Base-by-base conservation (phyloP, 2,329 filamentous ascomycete species). In the Stemphylium lycopersici region DNA sequence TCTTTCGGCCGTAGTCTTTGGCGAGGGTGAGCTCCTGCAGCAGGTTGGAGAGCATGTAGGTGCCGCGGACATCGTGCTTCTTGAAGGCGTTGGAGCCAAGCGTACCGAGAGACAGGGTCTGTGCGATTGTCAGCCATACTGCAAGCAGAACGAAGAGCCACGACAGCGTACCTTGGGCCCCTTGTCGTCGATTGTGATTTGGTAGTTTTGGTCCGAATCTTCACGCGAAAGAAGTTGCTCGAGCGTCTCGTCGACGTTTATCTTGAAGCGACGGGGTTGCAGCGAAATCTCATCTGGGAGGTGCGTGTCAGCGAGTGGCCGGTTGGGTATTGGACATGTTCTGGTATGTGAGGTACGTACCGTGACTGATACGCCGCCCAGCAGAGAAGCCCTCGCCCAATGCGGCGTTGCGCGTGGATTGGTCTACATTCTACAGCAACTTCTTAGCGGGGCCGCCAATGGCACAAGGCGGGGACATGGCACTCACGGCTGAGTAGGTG, bases 1-100 rank as follows among this genome's bases (percentile, higher is more conserved):
- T 88, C 76, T 92, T 91, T 57, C 91, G 88, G 55, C 91, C 92
- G 70, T 91, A 93, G 73, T 96, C 90, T 80, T 96, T 89, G 61
- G 95, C 95, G 63, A 98, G 83, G 1, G 90, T 95, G 62, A 99
- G 84, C 78, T 99, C 95, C 77, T 99, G 95, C 36, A 98, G 83
- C 40, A 98, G 85, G 74, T 98, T 99, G 59, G 93, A 96, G 55
- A 99, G 84, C 89, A 96, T 96, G 77, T 99, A 99, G 29, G 91
- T 98, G 68, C 95, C 95, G 62, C 93, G 90, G 58, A 99, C 86
- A 72, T 98, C 93, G 75, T 93, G 92, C 60, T 87, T 87, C 70
- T 93, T 93, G 79, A 90, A 86, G 37, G 93, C 93, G 64, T 90
- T 91, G 32, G 93, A 97, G 18, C 85, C 88, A 24, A 90, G 89